Conservation (phyloP, 2,329 filamentous ascomycete species). For the Diaporthe ilicicola region DNA sequence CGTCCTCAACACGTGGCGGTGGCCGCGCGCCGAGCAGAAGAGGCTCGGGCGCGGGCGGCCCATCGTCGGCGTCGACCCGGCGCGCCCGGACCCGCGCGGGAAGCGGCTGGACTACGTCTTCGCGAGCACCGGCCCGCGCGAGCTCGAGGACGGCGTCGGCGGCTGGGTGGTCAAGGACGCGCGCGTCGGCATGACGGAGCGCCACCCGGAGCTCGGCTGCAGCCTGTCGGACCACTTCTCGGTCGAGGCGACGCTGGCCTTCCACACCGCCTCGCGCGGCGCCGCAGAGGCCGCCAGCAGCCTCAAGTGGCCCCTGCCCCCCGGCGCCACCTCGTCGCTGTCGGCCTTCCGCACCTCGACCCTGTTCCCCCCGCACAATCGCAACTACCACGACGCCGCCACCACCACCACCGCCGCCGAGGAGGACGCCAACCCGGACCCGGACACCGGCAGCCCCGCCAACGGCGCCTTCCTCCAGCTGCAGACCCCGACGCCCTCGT, state of each 20-base stretch:
- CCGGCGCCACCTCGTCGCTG: slow-evolving; percentile 31
- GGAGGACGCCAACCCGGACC: slow-evolving; percentile 36
- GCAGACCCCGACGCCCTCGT: slow-evolving; percentile 44
- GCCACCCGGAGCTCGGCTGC: slow-evolving; percentile 82
- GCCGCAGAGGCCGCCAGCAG: slow-evolving; percentile 34
- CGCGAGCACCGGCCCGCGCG: slow-evolving; percentile 61
- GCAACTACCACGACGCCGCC: slow-evolving; percentile 32
- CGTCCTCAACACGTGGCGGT: slow-evolving; percentile 91
- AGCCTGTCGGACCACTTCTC: slow-evolving; percentile 96
- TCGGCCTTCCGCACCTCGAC: slow-evolving; percentile 23
- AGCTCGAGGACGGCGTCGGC: slow-evolving; percentile 40
- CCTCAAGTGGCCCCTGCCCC: slow-evolving; percentile 36
- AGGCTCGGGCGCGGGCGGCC: slow-evolving; percentile 71
- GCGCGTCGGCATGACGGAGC: slow-evolving; percentile 80
- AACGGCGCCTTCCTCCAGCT: slow-evolving; percentile 48
- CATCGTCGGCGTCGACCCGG: slow-evolving; percentile 67
- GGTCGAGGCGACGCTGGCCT: slow-evolving; percentile 78
- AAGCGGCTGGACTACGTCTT: slow-evolving; percentile 97
- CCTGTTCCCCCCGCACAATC: slow-evolving; percentile 37
- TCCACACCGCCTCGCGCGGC: slow-evolving; percentile 43
- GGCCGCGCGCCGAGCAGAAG: slow-evolving; percentile 77
- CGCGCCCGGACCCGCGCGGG: slow-evolving; percentile 75
- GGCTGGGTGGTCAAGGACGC: slow-evolving; percentile 76
- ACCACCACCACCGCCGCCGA: slow-evolving; percentile 34
- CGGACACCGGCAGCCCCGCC: slow-evolving; percentile 21